phyloP scores from a whole-genome alignment of 768 basidiomycete genomes.

The Albatrellus ellisii region DNA sequence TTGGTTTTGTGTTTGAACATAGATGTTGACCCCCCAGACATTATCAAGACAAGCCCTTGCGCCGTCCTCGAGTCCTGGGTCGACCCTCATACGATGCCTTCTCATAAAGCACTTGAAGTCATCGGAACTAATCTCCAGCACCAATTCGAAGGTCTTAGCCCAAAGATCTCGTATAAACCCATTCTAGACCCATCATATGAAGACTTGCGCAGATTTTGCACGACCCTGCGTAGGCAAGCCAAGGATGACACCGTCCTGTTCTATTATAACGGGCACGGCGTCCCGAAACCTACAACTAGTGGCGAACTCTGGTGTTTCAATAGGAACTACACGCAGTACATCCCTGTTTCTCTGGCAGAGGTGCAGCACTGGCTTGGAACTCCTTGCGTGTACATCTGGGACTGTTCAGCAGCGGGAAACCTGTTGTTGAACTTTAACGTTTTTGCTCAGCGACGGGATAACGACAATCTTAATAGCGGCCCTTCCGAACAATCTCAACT shows the following conservation, averaged over 20 bases:
- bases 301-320: conserved; percentile 99
- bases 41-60: conserved; percentile 95
- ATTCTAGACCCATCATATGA: conserved; percentile 93
- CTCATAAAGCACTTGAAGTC: conserved; percentile 85
- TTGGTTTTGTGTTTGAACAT: conserved; percentile 92
- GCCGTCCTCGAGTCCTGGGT: conserved; percentile 96
- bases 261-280: conserved; percentile 98
- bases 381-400: conserved; percentile 97
- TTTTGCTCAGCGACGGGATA: conserved; percentile 64
- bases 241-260: conserved; percentile 91
- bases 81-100: conserved; percentile 85
- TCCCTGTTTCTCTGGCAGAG: conserved; percentile 89
- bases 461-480: conserved; percentile 43
- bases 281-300: conserved; percentile 90
- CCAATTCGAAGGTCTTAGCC: conserved; percentile 91
- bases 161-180: conserved; percentile 89
- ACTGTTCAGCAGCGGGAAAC: conserved; percentile 95
- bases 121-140: conserved; percentile 88
- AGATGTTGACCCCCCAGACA: conserved; percentile 94
- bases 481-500: conserved; percentile 53
- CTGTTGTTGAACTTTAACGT: conserved; percentile 81
- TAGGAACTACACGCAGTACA: conserved; percentile 93
- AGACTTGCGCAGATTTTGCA: conserved; percentile 81
- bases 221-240: conserved; percentile 71
- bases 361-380: conserved; percentile 89